Evolutionary conservation across 2,329 filamentous ascomycete genomes (phyloP).

Genomic region (Aspergillus sp.): DNA sequence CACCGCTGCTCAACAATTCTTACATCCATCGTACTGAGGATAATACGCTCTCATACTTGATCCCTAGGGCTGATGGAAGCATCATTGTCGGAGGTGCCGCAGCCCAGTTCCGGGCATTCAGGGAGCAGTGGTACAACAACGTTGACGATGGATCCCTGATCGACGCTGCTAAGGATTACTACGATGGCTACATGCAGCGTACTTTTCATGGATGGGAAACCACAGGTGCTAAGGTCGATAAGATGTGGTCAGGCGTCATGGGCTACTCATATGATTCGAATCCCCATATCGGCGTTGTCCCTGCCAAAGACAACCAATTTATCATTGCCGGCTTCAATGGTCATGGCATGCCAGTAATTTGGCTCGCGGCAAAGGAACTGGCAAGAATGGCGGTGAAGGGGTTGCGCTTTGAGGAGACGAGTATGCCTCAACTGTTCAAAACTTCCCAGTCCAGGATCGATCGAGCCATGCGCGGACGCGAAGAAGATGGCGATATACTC

Average conservation of each 20-base stretch:
- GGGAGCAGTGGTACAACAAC: no score
- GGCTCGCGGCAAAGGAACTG: conserved; percentile 58
- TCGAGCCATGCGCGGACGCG: no score
- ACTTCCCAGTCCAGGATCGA: conserved; percentile 10
- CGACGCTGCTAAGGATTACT: no score
- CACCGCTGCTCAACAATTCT: no score
- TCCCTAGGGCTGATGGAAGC: no score
- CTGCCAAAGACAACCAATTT: conserved; percentile 50
- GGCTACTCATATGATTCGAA: conserved; percentile 51
- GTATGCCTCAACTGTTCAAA: conserved; percentile 31
- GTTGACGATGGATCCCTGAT: no score
- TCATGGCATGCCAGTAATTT: conserved; percentile 65
- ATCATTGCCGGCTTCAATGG: conserved; percentile 63
- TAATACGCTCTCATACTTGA: no score
- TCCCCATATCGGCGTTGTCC: conserved; percentile 54
- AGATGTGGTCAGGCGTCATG: conserved; percentile 47
- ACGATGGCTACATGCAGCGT: no score
- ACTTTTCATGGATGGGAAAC: conserved; percentile 32
- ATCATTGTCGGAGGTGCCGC: no score
- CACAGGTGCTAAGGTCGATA: conserved; percentile 23
- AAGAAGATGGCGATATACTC: no score
- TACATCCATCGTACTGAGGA: no score
- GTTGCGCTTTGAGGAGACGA: conserved; percentile 24
- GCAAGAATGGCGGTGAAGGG: conserved; percentile 50
- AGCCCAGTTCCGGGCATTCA: no score